Base-by-base conservation (phyloP, 1,284 basidiomycete genomes). In the Amylostereum chailletii region DNA sequence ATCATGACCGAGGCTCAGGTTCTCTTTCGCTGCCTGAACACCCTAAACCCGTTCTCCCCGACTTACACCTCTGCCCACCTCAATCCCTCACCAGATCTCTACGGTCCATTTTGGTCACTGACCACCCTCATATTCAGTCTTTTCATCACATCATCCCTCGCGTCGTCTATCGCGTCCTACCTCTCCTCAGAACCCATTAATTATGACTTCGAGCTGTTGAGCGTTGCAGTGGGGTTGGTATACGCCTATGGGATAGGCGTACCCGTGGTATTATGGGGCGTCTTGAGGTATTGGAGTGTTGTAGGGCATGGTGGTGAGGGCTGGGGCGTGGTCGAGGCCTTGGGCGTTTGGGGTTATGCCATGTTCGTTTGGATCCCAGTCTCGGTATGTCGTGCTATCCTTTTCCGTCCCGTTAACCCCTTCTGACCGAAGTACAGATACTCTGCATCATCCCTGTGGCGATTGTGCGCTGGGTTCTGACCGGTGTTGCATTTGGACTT, bases 21-120 rank as follows among this genome's bases (percentile, higher is more conserved):
- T 19, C 64, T 89, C 36, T 71, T 72, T 55, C 76, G 87, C 50
- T 90, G 87, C 60, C 82, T 83, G 60, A 76, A 76, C 29, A 89
- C 88, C 0, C 68, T 90, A 50, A 73, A 86, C 26, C 88, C 87
- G 5, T 71, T 71, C 44, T 75, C 73, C 19, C 65, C 72, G 4
- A 67, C 71, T 42, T 89, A 81, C 64, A 72, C 79, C 46, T 72
- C 80, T 9, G 72, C 69, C 27, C 75, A 83, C 55, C 76, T 87
- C 46, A 78, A 79, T 42, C 82, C 87, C 26, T 70, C 77, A 26
- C 70, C 73, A 8, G 87, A 90, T 59, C 77, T 90, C 41, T 90
- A 90, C 56, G 93, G 94, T 1, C 92, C 94, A 0, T 96, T 97
- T 71, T 97, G 94, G 94, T 90, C 92, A 0, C 77, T 94, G 45